Evolutionary conservation across 192 early-diverging fungal species (phyloP).

Genomic region (Coemansia sp.): DNA sequence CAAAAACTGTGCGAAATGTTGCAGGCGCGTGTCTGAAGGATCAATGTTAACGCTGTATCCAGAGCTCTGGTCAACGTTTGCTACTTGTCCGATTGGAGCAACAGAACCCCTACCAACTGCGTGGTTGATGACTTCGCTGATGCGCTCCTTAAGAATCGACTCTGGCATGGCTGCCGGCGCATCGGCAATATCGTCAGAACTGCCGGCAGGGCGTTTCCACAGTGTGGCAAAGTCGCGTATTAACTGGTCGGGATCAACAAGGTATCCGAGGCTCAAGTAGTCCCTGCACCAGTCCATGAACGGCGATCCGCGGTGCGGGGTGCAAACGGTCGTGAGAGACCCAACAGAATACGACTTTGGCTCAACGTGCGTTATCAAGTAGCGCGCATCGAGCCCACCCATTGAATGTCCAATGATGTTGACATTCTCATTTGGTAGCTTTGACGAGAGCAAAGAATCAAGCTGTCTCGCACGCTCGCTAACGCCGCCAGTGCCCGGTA

Average conservation of each 20-base stretch:
- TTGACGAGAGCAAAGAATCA: slow-evolving; percentile 63
- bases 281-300: slow-evolving; percentile 96
- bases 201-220: slow-evolving; percentile 18
- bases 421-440: slow-evolving; percentile 52
- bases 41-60: slow-evolving; percentile 18
- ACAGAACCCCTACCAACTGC: slow-evolving; percentile 14
- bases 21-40: slow-evolving; percentile 34
- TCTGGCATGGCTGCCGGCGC: slow-evolving; percentile 18
- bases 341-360: slow-evolving; percentile 67
- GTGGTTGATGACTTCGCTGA: slow-evolving; percentile 32
- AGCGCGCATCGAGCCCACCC: slow-evolving; percentile 94
- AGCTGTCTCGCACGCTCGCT: slow-evolving; percentile 74
- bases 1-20: slow-evolving; percentile 46
- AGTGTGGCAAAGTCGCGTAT: slow-evolving; percentile 52
- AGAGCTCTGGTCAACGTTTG: background rate
- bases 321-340: slow-evolving; percentile 89
- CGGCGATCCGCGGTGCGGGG: slow-evolving; percentile 88
- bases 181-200: slow-evolving; percentile 1
- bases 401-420: slow-evolving; percentile 95
- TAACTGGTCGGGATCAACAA: slow-evolving; percentile 49
- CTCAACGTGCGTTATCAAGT: slow-evolving; percentile 81
- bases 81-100: background rate
- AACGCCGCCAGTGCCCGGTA: slow-evolving; percentile 73
- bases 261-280: slow-evolving; percentile 75
- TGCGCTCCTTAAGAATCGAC: slow-evolving; percentile 25